A percentile compares a stretch with the other conserved stretches of the same genome.
These are phyloP conservation scores for Delitschia confertaspora DNA, from an alignment of 495 filamentous ascomycete genomes.

Conservation along the genomic window DNA sequence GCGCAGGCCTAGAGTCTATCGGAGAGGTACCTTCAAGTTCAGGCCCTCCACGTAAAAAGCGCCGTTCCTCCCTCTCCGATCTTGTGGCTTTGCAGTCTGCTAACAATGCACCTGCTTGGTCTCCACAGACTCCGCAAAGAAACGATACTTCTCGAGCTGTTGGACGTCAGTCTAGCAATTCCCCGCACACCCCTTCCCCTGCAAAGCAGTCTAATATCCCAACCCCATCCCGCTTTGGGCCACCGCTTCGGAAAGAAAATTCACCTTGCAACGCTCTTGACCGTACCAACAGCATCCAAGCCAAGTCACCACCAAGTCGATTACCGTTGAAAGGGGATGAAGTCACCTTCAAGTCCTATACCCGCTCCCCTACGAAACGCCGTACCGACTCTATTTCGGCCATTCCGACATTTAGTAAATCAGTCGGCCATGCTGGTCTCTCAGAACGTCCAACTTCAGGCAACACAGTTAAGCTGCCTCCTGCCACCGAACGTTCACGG, in stretches of 20 bases:
- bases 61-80: constrained; percentile 87
- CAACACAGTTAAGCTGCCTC: constrained; percentile 30
- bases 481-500: too few relatives aligned
- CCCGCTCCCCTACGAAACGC: constrained; percentile 40
- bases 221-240: constrained; percentile 24
- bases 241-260: constrained; percentile 35
- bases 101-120: constrained; percentile 25
- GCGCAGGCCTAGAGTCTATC: constrained; percentile 37
- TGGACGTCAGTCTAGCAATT: constrained; percentile 22
- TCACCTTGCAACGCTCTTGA: constrained; percentile 29
- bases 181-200: constrained; percentile 25
- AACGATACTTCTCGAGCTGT: constrained; percentile 11
- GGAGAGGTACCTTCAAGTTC: constrained; percentile 35
- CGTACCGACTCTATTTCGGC: constrained; percentile 42
- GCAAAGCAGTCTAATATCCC: constrained; percentile 18
- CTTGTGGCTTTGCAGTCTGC: constrained; percentile 46
- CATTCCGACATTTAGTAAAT: constrained; percentile 42
- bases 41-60: constrained; percentile 58
- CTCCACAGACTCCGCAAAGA: constrained; percentile 27
- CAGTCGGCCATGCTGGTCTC: constrained; percentile 33
- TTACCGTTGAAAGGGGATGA: constrained; percentile 8
- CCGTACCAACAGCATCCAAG: constrained; percentile 7
- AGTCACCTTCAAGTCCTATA: constrained; percentile 35
- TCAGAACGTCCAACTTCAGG: constrained; percentile 44
- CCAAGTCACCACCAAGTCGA: constrained; percentile 7